A percentile compares a stretch with the other conserved stretches of the same genome.
These are phyloP conservation scores for Alternaria gansuensis DNA, from an alignment of 2,329 filamentous ascomycete genomes.

Conservation along the genomic window DNA sequence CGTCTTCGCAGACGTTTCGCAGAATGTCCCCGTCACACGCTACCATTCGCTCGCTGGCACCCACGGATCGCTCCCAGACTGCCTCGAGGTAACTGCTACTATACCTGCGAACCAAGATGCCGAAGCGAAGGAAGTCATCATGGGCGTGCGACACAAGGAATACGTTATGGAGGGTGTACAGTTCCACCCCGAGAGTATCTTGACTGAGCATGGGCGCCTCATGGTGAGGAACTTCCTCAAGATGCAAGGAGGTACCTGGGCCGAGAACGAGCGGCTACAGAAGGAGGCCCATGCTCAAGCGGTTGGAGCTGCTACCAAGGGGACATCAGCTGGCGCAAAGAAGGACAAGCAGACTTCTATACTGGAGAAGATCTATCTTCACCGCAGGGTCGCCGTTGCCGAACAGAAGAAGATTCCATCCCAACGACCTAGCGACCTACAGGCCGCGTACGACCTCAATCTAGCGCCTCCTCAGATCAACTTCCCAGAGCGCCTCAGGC, in stretches of 20 bases:
- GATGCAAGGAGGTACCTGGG: constrained; percentile 91
- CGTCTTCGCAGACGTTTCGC: constrained; percentile 83
- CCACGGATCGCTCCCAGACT: constrained; percentile 82
- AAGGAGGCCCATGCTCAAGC: constrained; percentile 48
- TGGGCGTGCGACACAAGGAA: constrained; percentile 94
- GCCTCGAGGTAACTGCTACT: constrained; percentile 90
- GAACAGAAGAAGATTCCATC: constrained; percentile 87
- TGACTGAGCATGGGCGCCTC: constrained; percentile 84
- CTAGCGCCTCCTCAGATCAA: constrained; percentile 84
- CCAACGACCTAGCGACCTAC: constrained; percentile 80
- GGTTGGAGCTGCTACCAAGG: constrained; percentile 45
- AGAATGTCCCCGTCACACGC: constrained; percentile 85
- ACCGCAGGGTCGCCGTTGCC: constrained; percentile 77
- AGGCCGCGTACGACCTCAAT: constrained; percentile 85
- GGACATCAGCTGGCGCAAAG: constrained; percentile 33
- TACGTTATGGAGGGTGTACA: constrained; percentile 94
- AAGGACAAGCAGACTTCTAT: constrained; percentile 79
- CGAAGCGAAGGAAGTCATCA: constrained; percentile 85
- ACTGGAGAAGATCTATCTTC: constrained; percentile 87
- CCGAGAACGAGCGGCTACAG: constrained; percentile 71
- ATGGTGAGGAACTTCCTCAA: constrained; percentile 94
- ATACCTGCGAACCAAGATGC: constrained; percentile 74
- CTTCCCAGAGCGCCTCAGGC: constrained; percentile 79
- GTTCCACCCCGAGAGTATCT: constrained; percentile 96
- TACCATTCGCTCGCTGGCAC: constrained; percentile 97